These are phyloP conservation scores for Fusarium newnesense DNA, from an alignment of 2,329 filamentous ascomycete genomes.

Conservation along the genomic window DNA sequence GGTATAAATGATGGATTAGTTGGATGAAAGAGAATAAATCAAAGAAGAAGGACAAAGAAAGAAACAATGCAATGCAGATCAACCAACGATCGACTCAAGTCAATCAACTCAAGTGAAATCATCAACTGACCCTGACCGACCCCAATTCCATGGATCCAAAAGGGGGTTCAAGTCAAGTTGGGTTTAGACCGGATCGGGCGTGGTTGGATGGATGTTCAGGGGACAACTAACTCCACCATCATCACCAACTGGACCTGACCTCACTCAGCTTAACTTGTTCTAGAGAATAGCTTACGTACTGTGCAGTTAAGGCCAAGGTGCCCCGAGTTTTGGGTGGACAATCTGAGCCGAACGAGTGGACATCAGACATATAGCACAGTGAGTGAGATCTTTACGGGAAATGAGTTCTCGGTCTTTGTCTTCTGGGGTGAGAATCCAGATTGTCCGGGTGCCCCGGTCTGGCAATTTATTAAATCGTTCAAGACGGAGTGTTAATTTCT, in stretches of 20 bases:
- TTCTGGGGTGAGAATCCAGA: conserved; percentile 33
- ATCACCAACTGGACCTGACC: conserved; percentile 8
- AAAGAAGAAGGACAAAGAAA: conserved; percentile 1
- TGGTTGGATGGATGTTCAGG: conserved; percentile 13
- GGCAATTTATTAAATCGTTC: conserved; percentile 39
- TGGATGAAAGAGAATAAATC: conserved; percentile 1
- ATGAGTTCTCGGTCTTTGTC: conserved; percentile 36
- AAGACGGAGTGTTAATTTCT: conserved; percentile 41
- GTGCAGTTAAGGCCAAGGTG: conserved; percentile 15
- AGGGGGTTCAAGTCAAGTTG: conserved; percentile 42
- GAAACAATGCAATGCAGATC: conserved; percentile 22
- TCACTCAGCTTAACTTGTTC: conserved; percentile 22
- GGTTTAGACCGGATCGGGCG: conserved; percentile 33
- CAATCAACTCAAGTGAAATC: conserved; percentile 22
- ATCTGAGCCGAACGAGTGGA: conserved; percentile 23
- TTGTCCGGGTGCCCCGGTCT: conserved; percentile 38
- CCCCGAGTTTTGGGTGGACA: conserved; percentile 19
- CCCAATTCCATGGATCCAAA: conserved; percentile 33
- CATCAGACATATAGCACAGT: conserved; percentile 7
- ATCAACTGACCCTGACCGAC: conserved; percentile 13
- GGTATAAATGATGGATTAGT: background rate
- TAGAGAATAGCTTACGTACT: conserved; percentile 30
- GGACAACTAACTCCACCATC: conserved; percentile 34
- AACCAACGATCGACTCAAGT: conserved; percentile 28
- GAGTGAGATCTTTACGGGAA: conserved; percentile 38